Evolutionary conservation across 495 filamentous ascomycete species (phyloP).

Genomic region (Neurospora sp.): DNA sequence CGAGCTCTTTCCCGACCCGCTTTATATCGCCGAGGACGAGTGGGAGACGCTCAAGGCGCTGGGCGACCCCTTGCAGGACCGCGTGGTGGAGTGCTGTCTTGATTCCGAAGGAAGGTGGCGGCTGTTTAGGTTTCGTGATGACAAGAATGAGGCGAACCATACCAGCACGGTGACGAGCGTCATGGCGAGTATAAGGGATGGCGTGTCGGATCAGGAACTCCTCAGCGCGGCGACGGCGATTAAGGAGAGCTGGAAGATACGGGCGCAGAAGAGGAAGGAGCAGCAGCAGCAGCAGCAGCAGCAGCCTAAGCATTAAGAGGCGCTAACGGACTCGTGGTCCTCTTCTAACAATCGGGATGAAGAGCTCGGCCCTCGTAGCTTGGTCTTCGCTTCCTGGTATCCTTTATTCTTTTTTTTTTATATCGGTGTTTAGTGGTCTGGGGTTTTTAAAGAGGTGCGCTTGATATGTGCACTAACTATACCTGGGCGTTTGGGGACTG

Average conservation of each 20-base stretch:
- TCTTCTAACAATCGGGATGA: background rate
- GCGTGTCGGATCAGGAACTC: slow-evolving; percentile 44
- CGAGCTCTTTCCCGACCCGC: slow-evolving; percentile 43
- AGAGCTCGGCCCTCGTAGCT: background rate
- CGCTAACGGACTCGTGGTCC: too few relatives aligned
- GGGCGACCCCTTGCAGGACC: slow-evolving; percentile 61
- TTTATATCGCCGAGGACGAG: slow-evolving; percentile 62
- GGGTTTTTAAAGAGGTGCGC: background rate
- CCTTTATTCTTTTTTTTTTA: background rate
- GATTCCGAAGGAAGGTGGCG: slow-evolving; percentile 66
- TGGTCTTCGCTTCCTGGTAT: background rate
- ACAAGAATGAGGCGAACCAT: slow-evolving; percentile 87
- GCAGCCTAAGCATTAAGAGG: background rate
- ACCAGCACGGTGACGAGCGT: slow-evolving; percentile 70
- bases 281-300: slow-evolving; percentile 12
- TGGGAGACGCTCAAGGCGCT: slow-evolving; percentile 74
- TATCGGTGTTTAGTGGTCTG: background rate
- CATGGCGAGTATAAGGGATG: slow-evolving; percentile 73
- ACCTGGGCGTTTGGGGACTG: background rate
- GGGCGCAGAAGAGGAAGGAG: slow-evolving; percentile 23
- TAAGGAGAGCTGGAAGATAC: slow-evolving; percentile 60
- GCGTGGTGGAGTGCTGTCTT: slow-evolving; percentile 80
- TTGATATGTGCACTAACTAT: background rate
- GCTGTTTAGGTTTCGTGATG: slow-evolving; percentile 77
- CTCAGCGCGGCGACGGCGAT: slow-evolving; percentile 53